Base-by-base conservation (phyloP, 2,329 filamentous ascomycete genomes). In the Zalaria obscura region DNA sequence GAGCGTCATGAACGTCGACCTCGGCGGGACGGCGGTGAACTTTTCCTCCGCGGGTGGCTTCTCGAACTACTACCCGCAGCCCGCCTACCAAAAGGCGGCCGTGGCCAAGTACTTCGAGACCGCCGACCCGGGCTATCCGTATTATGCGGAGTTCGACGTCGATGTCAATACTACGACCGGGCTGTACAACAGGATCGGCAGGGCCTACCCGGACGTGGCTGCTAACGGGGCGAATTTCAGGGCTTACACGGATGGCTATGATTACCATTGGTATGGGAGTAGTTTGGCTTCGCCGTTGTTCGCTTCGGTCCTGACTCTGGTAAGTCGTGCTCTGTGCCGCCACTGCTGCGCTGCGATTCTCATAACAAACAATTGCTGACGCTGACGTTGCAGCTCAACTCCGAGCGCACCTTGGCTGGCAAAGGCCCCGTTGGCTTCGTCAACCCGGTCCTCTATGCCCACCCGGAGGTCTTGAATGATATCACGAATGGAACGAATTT, bases 221-320 rank as follows among this genome's bases (percentile, higher is more conserved):
- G 42, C 42, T 32, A 44, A 41, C 10, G 42, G 39, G n/a, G 42
- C 40, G 29, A 44, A 44, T 5, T 29, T 44, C 11, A 39, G 25
- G 36, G 52, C 52, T 38, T 40, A 41, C 35, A 36, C 34, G 6
- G 34, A 36, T 18, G 59, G 61, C 2, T 57, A 49, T 1, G 55
- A 65, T 7, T 10, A 56, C 50, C 4, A 70, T 65, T 25, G 40
- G 5, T 36, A 40, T 28, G 37, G 32, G 25, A 44, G 32, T 36
- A 36, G 27, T 34, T 31, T 36, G 18, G 31, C 32, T 18, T 38
- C 41, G 41, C 41, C 41, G 37, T 35, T 43, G 41, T 43, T 38
- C 33, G 39, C 34, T 27, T 40, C 28, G 18, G 18, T 36, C 7
- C 11, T 36, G 34, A 25, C 25, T 8, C 11, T 36, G 34, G 34